These are phyloP conservation scores for Fraxinus velutina DNA, from an alignment of 305 asterid species.

Conservation along the genomic window DNA sequence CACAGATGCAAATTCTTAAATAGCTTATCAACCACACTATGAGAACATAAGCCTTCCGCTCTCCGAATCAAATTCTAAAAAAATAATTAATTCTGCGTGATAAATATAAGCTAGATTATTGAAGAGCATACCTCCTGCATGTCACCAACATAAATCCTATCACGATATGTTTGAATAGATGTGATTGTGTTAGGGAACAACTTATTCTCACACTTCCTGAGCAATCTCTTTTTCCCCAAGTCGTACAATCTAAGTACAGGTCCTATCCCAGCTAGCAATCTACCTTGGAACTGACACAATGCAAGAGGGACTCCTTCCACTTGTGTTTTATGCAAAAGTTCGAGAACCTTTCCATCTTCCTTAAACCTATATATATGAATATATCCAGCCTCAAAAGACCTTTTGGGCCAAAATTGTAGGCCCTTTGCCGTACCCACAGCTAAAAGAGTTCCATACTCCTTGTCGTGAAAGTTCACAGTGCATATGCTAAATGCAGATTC, in stretches of 20 bases:
- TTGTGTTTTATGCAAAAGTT: constrained; percentile 94
- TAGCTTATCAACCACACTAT: neutral
- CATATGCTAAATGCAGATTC: constrained; percentile 98
- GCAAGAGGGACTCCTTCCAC: constrained; percentile 98
- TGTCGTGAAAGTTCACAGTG: constrained; percentile 91
- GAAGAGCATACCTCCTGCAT: constrained; percentile 86
- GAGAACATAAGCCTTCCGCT: constrained; percentile 25
- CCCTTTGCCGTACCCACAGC: constrained; percentile 99
- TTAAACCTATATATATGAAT: constrained; percentile 87
- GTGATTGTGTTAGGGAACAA: constrained; percentile 77
- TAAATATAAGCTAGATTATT: constrained; percentile 18
- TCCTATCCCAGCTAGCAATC: constrained; percentile 89
- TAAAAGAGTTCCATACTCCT: constrained; percentile 86
- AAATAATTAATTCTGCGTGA: neutral
- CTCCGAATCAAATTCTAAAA: neutral
- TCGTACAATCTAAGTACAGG: constrained; percentile 86
- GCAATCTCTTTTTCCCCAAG: constrained; percentile 82
- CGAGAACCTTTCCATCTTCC: constrained; percentile 92
- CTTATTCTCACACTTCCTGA: constrained; percentile 94
- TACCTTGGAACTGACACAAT: constrained; percentile 90
- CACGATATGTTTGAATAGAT: constrained; percentile 89
- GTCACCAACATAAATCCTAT: constrained; percentile 95
- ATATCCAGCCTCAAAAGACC: constrained; percentile 77
- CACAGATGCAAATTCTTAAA: constrained; percentile 19
- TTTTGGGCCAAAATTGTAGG: constrained; percentile 86